Percentiles rank a stretch among this genome's conserved stretches.
phyloP scores from a whole-genome alignment of 1,139 yeast species.

The Candida mesenterica region DNA sequence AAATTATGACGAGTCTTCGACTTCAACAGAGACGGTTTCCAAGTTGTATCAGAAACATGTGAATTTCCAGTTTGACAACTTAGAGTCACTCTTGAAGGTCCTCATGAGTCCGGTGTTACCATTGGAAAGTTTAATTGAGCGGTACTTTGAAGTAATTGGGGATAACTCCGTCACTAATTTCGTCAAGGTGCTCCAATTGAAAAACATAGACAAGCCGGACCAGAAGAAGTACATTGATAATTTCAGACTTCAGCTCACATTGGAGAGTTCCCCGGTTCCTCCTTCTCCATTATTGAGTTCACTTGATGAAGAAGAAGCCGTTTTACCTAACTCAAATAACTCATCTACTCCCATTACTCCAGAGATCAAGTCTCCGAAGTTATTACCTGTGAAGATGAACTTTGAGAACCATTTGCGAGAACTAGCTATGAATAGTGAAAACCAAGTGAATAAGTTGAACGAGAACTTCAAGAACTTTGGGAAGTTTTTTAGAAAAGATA shows the following conservation, averaged over 20 bases:
- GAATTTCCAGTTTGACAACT: conserved; percentile 45
- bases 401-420: conserved; percentile 57
- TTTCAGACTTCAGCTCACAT: conserved; percentile 57
- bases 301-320: conserved; percentile 18
- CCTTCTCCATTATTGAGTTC: conserved; percentile 41
- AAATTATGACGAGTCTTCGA: conserved; percentile 19
- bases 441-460: conserved; percentile 55
- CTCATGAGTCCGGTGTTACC: conserved; percentile 65
- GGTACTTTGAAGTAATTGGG: conserved; percentile 65
- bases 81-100: conserved; percentile 66
- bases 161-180: conserved; percentile 66
- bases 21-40: conserved; percentile 20
- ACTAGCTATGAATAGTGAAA: conserved; percentile 52
- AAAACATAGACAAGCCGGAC: conserved; percentile 51
- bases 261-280: conserved; percentile 41
- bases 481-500: conserved; percentile 46
- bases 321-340: conserved; percentile 2
- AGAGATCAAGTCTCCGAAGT: conserved; percentile 27
- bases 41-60: conserved; percentile 50
- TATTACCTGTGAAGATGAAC: conserved; percentile 41
- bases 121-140: conserved; percentile 58
- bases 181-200: conserved; percentile 60
- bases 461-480: conserved; percentile 60
- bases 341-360: conserved; percentile 13
- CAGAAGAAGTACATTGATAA: conserved; percentile 56